Evolutionary conservation across 2,329 filamentous ascomycete genomes (phyloP), one percentile per base, ranked within the genome.

Genomic region (Neophaeococcomyces aloes): DNA sequence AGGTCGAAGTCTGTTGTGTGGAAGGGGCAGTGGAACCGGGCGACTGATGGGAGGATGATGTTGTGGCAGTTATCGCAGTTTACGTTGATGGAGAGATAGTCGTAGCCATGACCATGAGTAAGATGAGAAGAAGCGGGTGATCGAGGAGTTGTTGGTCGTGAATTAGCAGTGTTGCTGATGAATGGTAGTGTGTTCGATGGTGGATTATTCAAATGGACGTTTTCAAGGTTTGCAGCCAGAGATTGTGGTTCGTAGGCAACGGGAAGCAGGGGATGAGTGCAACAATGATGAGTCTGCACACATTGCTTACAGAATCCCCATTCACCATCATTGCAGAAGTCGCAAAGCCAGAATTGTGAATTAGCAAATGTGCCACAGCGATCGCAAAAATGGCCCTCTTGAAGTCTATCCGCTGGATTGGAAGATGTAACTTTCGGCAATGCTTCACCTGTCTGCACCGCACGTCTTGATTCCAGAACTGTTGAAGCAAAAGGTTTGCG

Each of bases 221-320:
- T 3, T 7, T 15, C 23, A 10, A 27, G 23, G 23, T 27, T 27
- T 27, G 18, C 14, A n/a, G 39, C n/a, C 3, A 21, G 31, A 7
- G 29, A 15, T 11, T 29, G 30, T 14, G 39, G 39, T 4, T 6
- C 8, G 52, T 86, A 81, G 1, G 79, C 76, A 34, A 94, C 68
- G 0, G 88, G 86, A 1, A 94, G 68, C 1, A 96, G 70, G 5
- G 83, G 72, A 57, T 96, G 89, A 0, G 80, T 83, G 63, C 89
- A 96, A 47, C 79, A 83, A 47, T 74, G 73, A 13, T 86, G 87
- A 60, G 81, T 79, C 47, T 89, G 88, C 23, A 94, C 86, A 53
- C 89, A 96, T 48, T 73, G 67, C 55, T 88, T 86, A 64, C 89
- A 96, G 59, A 86, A 95, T 0, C 89, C 89, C 88, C 88, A 96